These are phyloP conservation scores for Moesziomyces sp. DNA, from an alignment of 1,284 basidiomycete species.

Conservation along the genomic window DNA sequence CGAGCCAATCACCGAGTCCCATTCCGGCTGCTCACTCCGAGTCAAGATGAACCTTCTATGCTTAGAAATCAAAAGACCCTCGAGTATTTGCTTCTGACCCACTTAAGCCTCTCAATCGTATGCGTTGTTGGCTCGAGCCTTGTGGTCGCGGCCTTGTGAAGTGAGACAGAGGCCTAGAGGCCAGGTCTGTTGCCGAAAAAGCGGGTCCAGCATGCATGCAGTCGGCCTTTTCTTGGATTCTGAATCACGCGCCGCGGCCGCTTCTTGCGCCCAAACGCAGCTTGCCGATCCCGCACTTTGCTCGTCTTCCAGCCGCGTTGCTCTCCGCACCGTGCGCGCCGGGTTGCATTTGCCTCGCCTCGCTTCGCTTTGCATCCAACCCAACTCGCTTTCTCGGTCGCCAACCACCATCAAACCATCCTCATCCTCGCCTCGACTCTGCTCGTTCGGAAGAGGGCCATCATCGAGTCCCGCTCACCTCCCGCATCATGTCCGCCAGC, in stretches of 20 bases:
- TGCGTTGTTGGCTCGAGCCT: too few relatives aligned
- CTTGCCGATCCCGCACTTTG: conserved; percentile 9
- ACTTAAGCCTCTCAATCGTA: too few relatives aligned
- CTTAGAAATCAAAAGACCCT: too few relatives aligned
- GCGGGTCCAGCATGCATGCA: not conserved
- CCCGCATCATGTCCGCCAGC: conserved; percentile 5
- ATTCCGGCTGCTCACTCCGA: not conserved
- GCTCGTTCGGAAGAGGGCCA: not conserved
- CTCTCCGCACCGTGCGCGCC: not conserved
- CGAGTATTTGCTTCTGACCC: too few relatives aligned
- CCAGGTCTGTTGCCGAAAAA: not conserved
- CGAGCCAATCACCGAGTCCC: not conserved
- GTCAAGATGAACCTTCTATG: not conserved
- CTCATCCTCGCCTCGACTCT: not conserved
- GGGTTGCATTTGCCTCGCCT: conserved; percentile 3
- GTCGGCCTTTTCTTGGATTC: not conserved
- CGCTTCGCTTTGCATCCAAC: too few relatives aligned
- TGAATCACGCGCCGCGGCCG: not conserved
- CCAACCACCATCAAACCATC: conserved; percentile 1
- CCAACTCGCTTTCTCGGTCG: not conserved
- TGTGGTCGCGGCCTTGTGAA: too few relatives aligned
- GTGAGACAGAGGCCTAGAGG: too few relatives aligned
- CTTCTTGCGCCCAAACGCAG: conserved; percentile 9
- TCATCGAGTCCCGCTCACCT: not conserved
- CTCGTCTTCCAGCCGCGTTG: not conserved